Evolutionary conservation across 441 rosid genomes (phyloP), one percentile per base, ranked within the genome.

Genomic region (Populus hybrid): DNA sequence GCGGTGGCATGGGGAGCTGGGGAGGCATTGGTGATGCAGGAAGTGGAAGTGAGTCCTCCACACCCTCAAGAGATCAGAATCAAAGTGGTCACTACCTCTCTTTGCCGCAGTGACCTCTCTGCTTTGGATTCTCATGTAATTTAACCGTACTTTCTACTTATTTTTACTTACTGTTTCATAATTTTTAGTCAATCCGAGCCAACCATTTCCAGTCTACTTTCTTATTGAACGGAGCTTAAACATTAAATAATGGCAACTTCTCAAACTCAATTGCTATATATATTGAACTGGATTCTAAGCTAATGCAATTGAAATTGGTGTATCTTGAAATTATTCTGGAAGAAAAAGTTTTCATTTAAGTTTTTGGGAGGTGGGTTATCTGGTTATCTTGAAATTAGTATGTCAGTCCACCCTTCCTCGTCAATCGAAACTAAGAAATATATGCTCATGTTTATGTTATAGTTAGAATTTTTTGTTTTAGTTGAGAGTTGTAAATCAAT

Each of bases 1-100:
- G 98, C 97, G 76, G 99, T 95, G 87, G 90, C 97, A 65, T 94
- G 98, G 97, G 91, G 87, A 70, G 89, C 93, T 73, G 97, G 98
- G 61, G 83, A 91, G 89, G 85, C 85, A 32, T 70, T 95, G 86
- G 92, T 94, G 66, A 85, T 95, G 68, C 97, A 94, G 85, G 90
- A 94, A 82, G 95, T 95, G 36, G 87, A 94, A 80, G 92, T 94
- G 75, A 86, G 88, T 76, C 92, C 98, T 69, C 99, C 99, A 1
- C 90, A 85, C 68, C 83, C 91, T 18, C 79, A 78, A 30, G 99
- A 95, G 91, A 92, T 95, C 76, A 83, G 99, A 76, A 80, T 94
- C 81, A 91, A 92, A 87, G 94, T 94, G 3, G 87, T 91, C 64
- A 87, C 85, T 82, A 89, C 99, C 72, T 94, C 98, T 84, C 94